Conservation (phyloP, 441 rosid species). For the Brassica balearica region DNA sequence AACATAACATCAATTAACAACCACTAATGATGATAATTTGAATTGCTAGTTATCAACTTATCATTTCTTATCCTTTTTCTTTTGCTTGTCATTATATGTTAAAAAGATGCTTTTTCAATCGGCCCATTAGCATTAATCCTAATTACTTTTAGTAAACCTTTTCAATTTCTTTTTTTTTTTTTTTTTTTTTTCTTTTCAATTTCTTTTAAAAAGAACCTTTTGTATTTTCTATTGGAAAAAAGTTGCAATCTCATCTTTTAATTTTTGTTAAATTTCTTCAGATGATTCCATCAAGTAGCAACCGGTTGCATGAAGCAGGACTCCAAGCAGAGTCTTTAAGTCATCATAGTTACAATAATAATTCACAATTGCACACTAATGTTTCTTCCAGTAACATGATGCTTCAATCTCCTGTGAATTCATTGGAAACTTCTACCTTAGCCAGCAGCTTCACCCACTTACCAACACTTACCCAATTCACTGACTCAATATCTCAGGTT, state of each 20-base stretch:
- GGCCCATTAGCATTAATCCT: background rate
- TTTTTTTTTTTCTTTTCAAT: background rate
- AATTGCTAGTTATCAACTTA: background rate
- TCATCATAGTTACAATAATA: conserved; percentile 43
- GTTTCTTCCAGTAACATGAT: conserved; percentile 40
- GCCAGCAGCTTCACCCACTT: conserved; percentile 56
- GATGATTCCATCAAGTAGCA: conserved; percentile 53
- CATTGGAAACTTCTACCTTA: conserved; percentile 39
- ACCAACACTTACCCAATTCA: conserved; percentile 53
- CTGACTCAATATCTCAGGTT: conserved; percentile 59
- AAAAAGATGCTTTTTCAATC: background rate
- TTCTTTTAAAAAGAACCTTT: conserved; percentile 28
- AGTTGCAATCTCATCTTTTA: background rate
- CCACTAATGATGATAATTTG: conserved; percentile 7
- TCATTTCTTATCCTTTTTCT: conserved; percentile 14
- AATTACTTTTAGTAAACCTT: conserved; percentile 9
- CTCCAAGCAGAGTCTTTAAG: conserved; percentile 52
- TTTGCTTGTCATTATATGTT: background rate
- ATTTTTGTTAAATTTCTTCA: conserved; percentile 21
- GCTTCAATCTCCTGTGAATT: conserved; percentile 40
- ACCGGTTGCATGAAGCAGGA: conserved; percentile 43
- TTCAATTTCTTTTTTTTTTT: background rate
- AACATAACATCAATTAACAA: conserved; percentile 36
- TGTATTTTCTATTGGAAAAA: background rate
- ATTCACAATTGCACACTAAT: conserved; percentile 45